phyloP scores from a whole-genome alignment of 2,329 filamentous ascomycete genomes.

The Nigrograna mackinnonii region DNA sequence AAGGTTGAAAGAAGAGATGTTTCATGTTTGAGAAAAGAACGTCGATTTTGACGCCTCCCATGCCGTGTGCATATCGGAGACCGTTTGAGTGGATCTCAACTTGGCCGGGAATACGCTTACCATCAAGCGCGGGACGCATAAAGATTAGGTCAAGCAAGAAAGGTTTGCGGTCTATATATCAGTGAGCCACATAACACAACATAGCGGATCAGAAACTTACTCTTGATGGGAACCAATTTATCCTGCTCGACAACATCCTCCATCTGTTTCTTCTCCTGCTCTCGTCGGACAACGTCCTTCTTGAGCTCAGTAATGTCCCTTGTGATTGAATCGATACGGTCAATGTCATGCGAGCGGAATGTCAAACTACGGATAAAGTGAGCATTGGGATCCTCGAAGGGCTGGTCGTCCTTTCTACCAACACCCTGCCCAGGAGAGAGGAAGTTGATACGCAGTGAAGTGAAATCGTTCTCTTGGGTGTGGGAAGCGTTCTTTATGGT shows the following conservation, averaged over 20 bases:
- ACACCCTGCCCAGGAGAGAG: conserved; percentile 96
- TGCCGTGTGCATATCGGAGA: conserved; percentile 87
- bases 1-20: conserved; percentile 98
- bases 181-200: conserved; percentile 10
- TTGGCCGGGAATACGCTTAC: conserved; percentile 93
- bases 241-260: conserved; percentile 99
- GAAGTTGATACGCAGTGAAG: conserved; percentile 95
- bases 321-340: conserved; percentile 87
- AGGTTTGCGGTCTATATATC: conserved; percentile 74
- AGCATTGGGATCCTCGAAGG: conserved; percentile 93
- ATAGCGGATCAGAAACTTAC: conserved; percentile 55
- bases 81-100: conserved; percentile 98
- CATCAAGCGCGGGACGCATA: conserved; percentile 91
- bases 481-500: conserved; percentile 99
- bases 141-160: conserved; percentile 92
- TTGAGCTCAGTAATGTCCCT: conserved; percentile 96
- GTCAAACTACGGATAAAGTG: conserved; percentile 97
- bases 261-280: conserved; percentile 99
- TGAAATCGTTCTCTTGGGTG: conserved; percentile 92
- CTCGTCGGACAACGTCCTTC: conserved; percentile 86
- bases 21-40: conserved; percentile 98
- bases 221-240: conserved; percentile 92
- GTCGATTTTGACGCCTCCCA: conserved; percentile 80
- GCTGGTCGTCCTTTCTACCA: conserved; percentile 94
- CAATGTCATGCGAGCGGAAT: conserved; percentile 86